Evolutionary conservation across 441 rosid species (phyloP).

Genomic region (Metrosideros polymorpha): DNA sequence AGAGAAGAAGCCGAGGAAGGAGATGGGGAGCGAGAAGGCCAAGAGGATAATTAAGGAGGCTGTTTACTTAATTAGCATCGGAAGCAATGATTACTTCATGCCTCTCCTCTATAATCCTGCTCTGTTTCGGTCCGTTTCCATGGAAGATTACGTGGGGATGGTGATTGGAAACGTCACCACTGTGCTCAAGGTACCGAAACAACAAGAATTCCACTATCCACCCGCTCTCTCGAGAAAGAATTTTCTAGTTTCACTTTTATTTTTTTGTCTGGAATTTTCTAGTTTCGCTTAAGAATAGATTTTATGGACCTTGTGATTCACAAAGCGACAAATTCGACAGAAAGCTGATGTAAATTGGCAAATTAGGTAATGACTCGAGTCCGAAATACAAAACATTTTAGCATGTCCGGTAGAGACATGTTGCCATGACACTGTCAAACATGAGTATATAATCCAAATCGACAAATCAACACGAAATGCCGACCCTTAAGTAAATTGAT

Average conservation of each 20-base stretch:
- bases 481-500: neutral
- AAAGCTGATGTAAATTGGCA: neutral
- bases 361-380: neutral
- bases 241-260: no score
- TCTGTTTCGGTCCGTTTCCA: conserved; percentile 12
- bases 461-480: neutral
- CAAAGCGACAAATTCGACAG: neutral
- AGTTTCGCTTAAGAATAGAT: neutral
- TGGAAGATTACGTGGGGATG: conserved; percentile 16
- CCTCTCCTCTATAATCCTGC: conserved; percentile 7
- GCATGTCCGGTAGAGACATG: neutral
- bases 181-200: conserved; percentile 17
- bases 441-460: neutral
- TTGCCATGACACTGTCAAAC: neutral
- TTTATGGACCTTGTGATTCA: neutral
- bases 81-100: conserved; percentile 29
- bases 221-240: neutral
- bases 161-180: conserved; percentile 32
- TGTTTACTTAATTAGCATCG: conserved; percentile 27
- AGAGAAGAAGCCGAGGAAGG: conserved; percentile 10
- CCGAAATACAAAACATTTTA: neutral
- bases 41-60: conserved; percentile 18
- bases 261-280: no score
- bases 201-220: neutral
- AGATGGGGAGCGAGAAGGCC: conserved; percentile 21